These are phyloP conservation scores for Sambucus nigra DNA, from an alignment of 129 eudicot species.

Conservation along the genomic window DNA sequence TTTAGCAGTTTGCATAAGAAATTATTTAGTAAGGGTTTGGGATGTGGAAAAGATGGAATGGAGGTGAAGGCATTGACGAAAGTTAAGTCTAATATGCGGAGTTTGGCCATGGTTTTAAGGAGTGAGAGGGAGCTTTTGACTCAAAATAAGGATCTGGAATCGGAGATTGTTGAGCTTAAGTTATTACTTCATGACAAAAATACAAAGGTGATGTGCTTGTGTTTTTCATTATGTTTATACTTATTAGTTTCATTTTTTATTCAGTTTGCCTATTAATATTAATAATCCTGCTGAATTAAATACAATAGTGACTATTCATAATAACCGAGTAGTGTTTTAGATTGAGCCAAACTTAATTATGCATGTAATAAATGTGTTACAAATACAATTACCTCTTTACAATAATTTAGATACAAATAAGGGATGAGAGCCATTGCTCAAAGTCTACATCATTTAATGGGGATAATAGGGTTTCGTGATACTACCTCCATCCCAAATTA, in stretches of 20 bases:
- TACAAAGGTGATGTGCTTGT: slow-evolving; percentile 38
- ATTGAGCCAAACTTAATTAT: no score
- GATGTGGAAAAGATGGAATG: slow-evolving; percentile 21
- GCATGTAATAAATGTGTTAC: no score
- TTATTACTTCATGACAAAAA: slow-evolving; percentile 48
- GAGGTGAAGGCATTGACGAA: slow-evolving; percentile 59
- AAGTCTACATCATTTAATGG: no score
- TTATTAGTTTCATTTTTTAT: neutral
- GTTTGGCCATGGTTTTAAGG: slow-evolving; percentile 71
- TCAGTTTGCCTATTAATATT: no score
- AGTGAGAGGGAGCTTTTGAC: slow-evolving; percentile 90
- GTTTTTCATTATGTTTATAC: neutral
- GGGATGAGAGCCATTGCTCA: no score
- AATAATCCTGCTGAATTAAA: no score
- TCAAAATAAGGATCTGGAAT: slow-evolving; percentile 60
- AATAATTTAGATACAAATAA: no score
- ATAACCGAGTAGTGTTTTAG: no score
- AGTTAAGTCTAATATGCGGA: slow-evolving; percentile 64
- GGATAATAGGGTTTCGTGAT: neutral
- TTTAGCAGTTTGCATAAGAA: slow-evolving; percentile 64
- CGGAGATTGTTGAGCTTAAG: slow-evolving; percentile 49
- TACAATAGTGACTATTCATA: no score
- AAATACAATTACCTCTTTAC: no score
- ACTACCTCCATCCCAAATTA: no score
- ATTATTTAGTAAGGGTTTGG: slow-evolving; percentile 41